Conservation (phyloP, 768 basidiomycete genomes). For the Boletus tomentosulus region DNA sequence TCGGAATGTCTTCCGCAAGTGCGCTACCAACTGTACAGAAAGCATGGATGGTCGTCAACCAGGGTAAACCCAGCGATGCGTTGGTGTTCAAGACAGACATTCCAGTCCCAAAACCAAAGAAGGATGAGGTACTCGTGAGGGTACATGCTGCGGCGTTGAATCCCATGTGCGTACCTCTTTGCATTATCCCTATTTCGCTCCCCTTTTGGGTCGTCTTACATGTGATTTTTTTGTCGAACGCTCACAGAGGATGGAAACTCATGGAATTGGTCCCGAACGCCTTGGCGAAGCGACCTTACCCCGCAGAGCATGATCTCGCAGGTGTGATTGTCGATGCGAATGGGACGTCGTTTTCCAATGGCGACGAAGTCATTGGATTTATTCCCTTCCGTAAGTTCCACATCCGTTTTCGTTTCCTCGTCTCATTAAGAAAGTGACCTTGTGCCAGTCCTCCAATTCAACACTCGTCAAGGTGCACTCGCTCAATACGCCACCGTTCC, state of each 20-base stretch:
- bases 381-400: conserved; percentile 35
- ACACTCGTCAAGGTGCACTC: conserved; percentile 50
- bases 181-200: no score
- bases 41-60: conserved; percentile 30
- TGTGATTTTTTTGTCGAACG: not conserved
- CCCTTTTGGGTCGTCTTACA: not conserved
- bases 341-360: conserved; percentile 46
- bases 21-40: conserved; percentile 19
- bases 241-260: conserved; percentile 53
- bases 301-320: conserved; percentile 59
- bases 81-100: conserved; percentile 27
- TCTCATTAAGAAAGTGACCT: not conserved
- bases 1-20: conserved; percentile 5
- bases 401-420: not conserved
- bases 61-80: conserved; percentile 29
- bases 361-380: conserved; percentile 64
- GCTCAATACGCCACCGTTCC: conserved; percentile 53
- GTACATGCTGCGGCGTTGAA: conserved; percentile 60
- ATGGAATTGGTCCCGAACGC: conserved; percentile 48
- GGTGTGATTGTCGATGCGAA: conserved; percentile 59
- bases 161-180: conserved; percentile 47
- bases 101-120: conserved; percentile 32
- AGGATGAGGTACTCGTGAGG: conserved; percentile 47
- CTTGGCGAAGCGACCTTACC: conserved; percentile 44
- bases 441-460: conserved; percentile 26